These are phyloP conservation scores for Vitis labrusca DNA, from an alignment of 164 flowering plant genomes.

Conservation along the genomic window DNA sequence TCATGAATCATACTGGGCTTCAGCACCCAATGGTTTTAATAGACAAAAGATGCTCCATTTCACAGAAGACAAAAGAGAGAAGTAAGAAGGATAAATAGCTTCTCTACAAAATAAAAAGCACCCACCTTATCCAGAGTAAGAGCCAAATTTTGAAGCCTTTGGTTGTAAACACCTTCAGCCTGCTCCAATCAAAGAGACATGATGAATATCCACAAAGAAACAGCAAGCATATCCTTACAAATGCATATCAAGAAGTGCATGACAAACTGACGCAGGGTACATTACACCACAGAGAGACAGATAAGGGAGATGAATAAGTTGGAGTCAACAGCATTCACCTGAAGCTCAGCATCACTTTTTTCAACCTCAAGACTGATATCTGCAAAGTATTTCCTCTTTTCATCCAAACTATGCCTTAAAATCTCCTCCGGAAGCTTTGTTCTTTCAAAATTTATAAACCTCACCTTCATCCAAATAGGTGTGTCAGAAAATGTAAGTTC, in stretches of 20 bases:
- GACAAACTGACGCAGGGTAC: neutral
- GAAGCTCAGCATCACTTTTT: constrained; percentile 94
- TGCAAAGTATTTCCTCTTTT: constrained; percentile 78
- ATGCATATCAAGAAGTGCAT: neutral
- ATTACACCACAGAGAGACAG: neutral
- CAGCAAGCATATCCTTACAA: neutral
- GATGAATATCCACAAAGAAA: constrained; percentile 5
- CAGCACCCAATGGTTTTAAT: neutral
- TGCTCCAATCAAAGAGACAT: constrained; percentile 25
- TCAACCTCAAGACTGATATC: constrained; percentile 79
- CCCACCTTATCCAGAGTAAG: constrained; percentile 90
- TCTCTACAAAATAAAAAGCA: neutral
- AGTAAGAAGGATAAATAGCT: neutral
- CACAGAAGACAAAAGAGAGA: neutral
- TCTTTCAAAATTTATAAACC: constrained; percentile 91
- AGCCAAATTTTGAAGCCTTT: constrained; percentile 97
- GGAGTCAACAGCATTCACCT: constrained; percentile 43
- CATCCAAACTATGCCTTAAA: constrained; percentile 84
- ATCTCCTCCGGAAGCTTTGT: constrained; percentile 92
- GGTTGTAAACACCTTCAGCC: constrained; percentile 99
- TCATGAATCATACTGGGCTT: neutral
- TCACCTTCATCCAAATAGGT: constrained; percentile 55
- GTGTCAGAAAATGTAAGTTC: constrained; percentile 7
- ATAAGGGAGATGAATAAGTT: constrained; percentile 2
- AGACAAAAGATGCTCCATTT: neutral